Conservation (phyloP, 2,329 filamentous ascomycete species). For the Arthrocladium fulminans region DNA sequence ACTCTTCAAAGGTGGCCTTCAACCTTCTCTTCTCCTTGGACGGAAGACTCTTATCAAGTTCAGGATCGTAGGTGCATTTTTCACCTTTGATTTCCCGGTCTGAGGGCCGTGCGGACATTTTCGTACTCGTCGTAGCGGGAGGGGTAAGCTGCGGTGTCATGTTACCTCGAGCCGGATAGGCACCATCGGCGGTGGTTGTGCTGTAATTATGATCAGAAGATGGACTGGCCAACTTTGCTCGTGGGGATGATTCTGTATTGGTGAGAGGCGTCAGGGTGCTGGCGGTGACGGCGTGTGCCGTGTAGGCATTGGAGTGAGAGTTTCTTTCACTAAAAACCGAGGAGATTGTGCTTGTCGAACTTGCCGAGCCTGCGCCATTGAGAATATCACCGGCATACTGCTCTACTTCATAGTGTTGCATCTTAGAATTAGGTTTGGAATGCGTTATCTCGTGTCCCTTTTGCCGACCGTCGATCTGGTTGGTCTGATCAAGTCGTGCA, state of each 20-base stretch:
- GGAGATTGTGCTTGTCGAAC: conserved; percentile 62
- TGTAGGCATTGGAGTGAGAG: conserved; percentile 45
- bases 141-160: conserved; percentile 37
- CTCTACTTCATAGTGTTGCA: conserved; percentile 26
- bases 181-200: conserved; percentile 25
- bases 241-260: conserved; percentile 56
- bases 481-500: conserved; percentile 8
- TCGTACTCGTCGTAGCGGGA: conserved; percentile 30
- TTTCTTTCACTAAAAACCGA: conserved; percentile 59
- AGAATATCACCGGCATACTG: conserved; percentile 53
- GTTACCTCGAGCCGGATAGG: conserved; percentile 14
- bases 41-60: conserved; percentile 49
- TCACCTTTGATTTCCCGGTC: conserved; percentile 48
- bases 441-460: not conserved
- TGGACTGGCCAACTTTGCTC: conserved; percentile 47
- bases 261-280: conserved; percentile 57
- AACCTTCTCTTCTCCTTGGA: conserved; percentile 46
- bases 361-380: conserved; percentile 62
- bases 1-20: conserved; percentile 45
- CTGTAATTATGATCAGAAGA: conserved; percentile 26
- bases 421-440: not conserved
- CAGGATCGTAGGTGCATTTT: conserved; percentile 55
- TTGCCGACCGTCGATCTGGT: conserved; percentile 11
- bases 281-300: conserved; percentile 44
- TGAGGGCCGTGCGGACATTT: conserved; percentile 42